Evolutionary conservation across 352 stramenopile species (phyloP).

Genomic region (Globisporangium rhizosaccharum): DNA sequence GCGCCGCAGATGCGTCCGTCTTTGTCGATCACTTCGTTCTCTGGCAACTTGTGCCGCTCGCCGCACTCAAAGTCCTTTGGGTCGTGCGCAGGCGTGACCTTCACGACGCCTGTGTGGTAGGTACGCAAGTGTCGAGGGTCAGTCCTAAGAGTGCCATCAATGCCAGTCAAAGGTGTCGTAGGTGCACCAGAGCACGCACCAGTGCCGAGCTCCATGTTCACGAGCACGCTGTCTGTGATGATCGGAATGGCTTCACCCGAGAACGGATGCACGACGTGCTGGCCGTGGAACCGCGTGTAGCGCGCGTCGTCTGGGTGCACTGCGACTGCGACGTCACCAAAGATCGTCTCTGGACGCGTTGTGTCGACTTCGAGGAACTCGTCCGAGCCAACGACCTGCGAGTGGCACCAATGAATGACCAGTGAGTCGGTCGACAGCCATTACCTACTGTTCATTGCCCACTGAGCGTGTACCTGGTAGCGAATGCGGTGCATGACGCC

Average conservation of each 20-base stretch:
- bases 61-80: slow-evolving; percentile 99
- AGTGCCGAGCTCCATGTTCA: slow-evolving; percentile 99
- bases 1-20: slow-evolving; percentile 61
- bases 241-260: slow-evolving; percentile 89
- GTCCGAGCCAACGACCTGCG: slow-evolving; percentile 42
- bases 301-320: slow-evolving; percentile 94
- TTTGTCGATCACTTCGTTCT: slow-evolving; percentile 71
- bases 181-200: slow-evolving; percentile 60
- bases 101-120: slow-evolving; percentile 55
- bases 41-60: slow-evolving; percentile 89
- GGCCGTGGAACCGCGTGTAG: slow-evolving; percentile 96
- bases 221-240: slow-evolving; percentile 92
- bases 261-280: slow-evolving; percentile 95
- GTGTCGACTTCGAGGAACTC: slow-evolving; percentile 93
- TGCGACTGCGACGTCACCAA: slow-evolving; percentile 97
- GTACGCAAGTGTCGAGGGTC: not conserved
- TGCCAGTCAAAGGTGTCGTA: too few relatives aligned
- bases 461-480: slow-evolving; percentile 45
- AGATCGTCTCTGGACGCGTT: slow-evolving; percentile 98
- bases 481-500: slow-evolving; percentile 80
- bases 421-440: not conserved
- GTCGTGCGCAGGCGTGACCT: slow-evolving; percentile 99
- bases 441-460: not conserved
- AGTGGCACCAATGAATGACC: not conserved
- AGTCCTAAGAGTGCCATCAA: not conserved